These are phyloP conservation scores for Fraxinus xanthoxyloides DNA, from an alignment of 305 asterid genomes.

Conservation along the genomic window DNA sequence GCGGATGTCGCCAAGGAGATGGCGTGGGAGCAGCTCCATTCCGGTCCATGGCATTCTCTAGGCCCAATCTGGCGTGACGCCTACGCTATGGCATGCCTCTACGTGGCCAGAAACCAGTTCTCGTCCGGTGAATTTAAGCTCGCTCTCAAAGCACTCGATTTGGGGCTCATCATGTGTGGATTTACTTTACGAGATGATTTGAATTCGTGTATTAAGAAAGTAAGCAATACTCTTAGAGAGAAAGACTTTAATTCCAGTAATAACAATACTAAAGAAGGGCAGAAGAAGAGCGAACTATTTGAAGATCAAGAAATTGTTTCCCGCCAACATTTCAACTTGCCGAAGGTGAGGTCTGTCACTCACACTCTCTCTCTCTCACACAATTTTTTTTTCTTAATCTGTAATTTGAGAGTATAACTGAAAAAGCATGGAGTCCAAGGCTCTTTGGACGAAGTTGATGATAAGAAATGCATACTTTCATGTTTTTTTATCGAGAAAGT, in stretches of 20 bases:
- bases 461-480: not conserved
- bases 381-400: not conserved
- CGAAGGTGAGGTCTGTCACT: conserved; percentile 83
- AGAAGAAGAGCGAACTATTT: conserved; percentile 29
- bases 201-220: conserved; percentile 43
- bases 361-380: not conserved
- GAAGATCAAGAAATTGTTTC: conserved; percentile 18
- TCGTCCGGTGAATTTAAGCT: conserved; percentile 42
- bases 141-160: conserved; percentile 65
- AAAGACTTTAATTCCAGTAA: conserved; percentile 12
- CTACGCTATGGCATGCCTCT: conserved; percentile 80
- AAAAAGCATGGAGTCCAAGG: conserved; percentile 16
- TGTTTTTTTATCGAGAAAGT: not conserved
- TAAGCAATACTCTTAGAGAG: conserved; percentile 28
- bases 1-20: conserved; percentile 94
- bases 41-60: conserved; percentile 97
- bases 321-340: conserved; percentile 38
- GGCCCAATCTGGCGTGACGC: conserved; percentile 94
- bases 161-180: conserved; percentile 97
- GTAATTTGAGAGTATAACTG: conserved; percentile 5
- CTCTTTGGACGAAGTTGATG: not conserved
- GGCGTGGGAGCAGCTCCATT: conserved; percentile 98
- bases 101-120: conserved; percentile 64
- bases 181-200: conserved; percentile 57
- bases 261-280: conserved; percentile 20